These are phyloP conservation scores for Aspergillus sp. DNA, from an alignment of 2,329 filamentous ascomycete species.

Conservation along the genomic window DNA sequence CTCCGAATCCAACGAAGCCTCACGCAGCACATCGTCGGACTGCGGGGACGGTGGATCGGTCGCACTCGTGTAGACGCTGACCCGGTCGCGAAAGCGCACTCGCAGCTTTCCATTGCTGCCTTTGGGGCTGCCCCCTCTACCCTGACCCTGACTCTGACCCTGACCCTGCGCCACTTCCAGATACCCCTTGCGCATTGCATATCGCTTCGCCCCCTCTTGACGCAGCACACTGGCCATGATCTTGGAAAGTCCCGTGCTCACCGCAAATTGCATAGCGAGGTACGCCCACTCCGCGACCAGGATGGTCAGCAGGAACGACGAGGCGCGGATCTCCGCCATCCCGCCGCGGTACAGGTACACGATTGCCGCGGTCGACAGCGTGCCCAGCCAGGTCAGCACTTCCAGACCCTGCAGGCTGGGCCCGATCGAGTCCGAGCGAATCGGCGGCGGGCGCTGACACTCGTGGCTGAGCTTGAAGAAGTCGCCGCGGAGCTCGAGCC, in stretches of 20 bases:
- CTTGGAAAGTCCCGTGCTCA: conserved; percentile 70
- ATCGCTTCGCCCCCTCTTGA: conserved; percentile 77
- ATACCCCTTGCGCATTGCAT: conserved; percentile 71
- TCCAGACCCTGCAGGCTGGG: conserved; percentile 84
- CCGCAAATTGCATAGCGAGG: conserved; percentile 67
- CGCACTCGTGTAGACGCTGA: conserved; percentile 30
- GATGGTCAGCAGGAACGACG: conserved; percentile 75
- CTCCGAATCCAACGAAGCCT: conserved; percentile 39
- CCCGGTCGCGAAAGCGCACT: conserved; percentile 35
- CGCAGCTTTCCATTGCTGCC: conserved; percentile 13
- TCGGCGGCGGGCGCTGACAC: conserved; percentile 84
- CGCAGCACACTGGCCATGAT: conserved; percentile 80
- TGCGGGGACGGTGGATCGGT: conserved; percentile 21
- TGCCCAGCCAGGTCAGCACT: conserved; percentile 93
- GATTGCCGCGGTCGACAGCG: conserved; percentile 80
- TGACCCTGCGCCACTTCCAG: conserved; percentile 44
- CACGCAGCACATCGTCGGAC: conserved; percentile 26
- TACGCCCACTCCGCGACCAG: conserved; percentile 84
- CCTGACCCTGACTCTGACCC: too few relatives aligned
- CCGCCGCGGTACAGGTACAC: conserved; percentile 81
- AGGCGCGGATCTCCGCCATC: conserved; percentile 67
- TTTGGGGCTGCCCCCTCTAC: background rate
- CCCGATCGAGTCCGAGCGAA: conserved; percentile 89
- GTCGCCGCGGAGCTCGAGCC: conserved; percentile 90
- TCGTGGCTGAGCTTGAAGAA: conserved; percentile 91